Evolutionary conservation across 1,284 basidiomycete species (phyloP).

Genomic region (Singerocomus inundabilis): DNA sequence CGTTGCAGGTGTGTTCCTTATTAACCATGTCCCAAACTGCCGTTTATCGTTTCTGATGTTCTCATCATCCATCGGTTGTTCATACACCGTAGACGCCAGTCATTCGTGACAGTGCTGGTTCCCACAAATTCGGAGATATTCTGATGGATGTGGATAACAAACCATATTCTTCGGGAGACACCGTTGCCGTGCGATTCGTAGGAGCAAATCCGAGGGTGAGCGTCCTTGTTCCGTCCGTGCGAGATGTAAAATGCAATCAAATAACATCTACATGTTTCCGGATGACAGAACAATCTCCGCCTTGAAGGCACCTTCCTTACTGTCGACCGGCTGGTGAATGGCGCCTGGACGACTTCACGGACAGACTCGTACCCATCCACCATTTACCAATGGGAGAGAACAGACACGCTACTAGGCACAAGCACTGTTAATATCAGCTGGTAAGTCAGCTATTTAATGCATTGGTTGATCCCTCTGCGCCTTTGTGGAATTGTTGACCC

Average conservation of each 20-base stretch:
- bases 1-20: constrained; percentile 49
- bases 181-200: constrained; percentile 64
- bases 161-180: constrained; percentile 55
- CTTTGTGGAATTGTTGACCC: not conserved
- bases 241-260: not conserved
- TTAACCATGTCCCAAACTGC: not conserved
- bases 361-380: constrained; percentile 84
- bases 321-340: constrained; percentile 54
- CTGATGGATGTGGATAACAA: constrained; percentile 55
- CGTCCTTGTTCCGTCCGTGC: constrained; percentile 7
- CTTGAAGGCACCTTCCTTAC: constrained; percentile 74
- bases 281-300: constrained; percentile 69
- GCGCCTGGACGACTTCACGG: constrained; percentile 56
- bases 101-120: constrained; percentile 56
- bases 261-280: not conserved
- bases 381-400: constrained; percentile 64
- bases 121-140: constrained; percentile 65
- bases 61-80: not conserved
- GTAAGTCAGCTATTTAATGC: constrained; percentile 36
- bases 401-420: constrained; percentile 54
- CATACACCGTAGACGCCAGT: constrained; percentile 50
- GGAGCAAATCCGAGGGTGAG: constrained; percentile 77
- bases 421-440: constrained; percentile 66
- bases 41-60: not conserved
- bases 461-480: not conserved